These are phyloP conservation scores for Vickermania ingenoplastis DNA, from an alignment of 208 protist species.

Conservation along the genomic window DNA sequence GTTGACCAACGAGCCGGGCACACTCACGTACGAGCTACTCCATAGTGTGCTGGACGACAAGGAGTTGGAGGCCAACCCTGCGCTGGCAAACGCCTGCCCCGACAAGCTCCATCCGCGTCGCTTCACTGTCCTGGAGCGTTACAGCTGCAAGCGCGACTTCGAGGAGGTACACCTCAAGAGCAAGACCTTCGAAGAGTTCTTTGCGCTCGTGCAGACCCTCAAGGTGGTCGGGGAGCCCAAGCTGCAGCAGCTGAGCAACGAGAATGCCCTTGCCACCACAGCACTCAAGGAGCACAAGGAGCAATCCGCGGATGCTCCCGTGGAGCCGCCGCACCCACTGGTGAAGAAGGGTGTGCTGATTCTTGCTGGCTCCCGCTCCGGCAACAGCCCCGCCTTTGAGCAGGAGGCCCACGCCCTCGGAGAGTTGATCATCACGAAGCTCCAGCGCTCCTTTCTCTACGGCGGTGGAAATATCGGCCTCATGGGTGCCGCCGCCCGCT, in stretches of 20 bases:
- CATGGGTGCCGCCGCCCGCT: conserved; percentile 41
- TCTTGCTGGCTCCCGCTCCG: conserved; percentile 47
- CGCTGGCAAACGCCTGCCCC: conserved; percentile 17
- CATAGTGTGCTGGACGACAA: conserved; percentile 20
- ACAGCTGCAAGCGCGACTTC: conserved; percentile 21
- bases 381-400: conserved; percentile 27
- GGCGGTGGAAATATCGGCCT: conserved; percentile 70
- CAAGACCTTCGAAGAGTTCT: conserved; percentile 18
- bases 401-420: conserved; percentile 35
- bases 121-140: conserved; percentile 43
- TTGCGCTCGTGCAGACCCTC: conserved; percentile 16
- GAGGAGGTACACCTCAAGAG: conserved; percentile 41
- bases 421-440: conserved; percentile 24
- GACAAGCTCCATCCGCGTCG: background rate
- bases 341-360: conserved; percentile 57
- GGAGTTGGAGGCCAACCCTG: conserved; percentile 4
- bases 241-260: conserved; percentile 11
- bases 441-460: conserved; percentile 48
- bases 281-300: conserved; percentile 4
- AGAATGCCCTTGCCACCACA: conserved; percentile 5
- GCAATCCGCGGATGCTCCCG: conserved; percentile 4
- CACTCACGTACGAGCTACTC: conserved; percentile 61
- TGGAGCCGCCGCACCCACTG: conserved; percentile 12
- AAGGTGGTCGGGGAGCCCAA: conserved; percentile 19
- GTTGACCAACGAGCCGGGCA: conserved; percentile 43